These are phyloP conservation scores for Fraxinus floribunda DNA, from an alignment of 305 asterid species.

Conservation along the genomic window DNA sequence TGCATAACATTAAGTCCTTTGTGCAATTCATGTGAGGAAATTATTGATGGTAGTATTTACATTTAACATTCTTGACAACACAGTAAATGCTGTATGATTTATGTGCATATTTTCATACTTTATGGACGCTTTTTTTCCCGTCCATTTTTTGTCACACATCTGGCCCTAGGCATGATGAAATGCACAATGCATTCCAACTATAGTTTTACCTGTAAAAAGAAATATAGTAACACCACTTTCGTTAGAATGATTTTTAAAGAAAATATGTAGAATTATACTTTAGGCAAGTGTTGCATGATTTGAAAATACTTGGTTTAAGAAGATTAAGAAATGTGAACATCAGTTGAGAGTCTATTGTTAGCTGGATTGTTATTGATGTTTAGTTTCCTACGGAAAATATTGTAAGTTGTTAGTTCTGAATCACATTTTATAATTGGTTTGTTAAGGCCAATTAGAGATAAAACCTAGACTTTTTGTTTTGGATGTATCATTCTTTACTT, in stretches of 20 bases:
- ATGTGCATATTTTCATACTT: background rate
- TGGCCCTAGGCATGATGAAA: background rate
- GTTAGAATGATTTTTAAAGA: background rate
- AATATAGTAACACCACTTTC: background rate
- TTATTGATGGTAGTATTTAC: background rate
- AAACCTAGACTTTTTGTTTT: background rate
- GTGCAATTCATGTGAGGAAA: background rate
- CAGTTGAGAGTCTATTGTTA: background rate
- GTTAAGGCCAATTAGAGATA: background rate
- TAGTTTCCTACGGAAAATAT: slow-evolving; percentile 6
- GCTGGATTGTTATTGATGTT: slow-evolving; percentile 5
- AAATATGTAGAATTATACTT: background rate
- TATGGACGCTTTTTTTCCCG: background rate
- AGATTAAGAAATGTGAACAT: background rate
- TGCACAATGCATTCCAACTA: background rate
- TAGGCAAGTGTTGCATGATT: background rate
- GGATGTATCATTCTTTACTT: background rate
- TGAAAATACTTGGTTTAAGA: slow-evolving; percentile 1
- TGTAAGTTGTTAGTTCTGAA: slow-evolving; percentile 3
- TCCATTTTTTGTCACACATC: background rate
- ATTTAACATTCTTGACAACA: background rate
- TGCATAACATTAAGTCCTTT: background rate
- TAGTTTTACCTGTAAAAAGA: background rate
- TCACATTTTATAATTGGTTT: background rate
- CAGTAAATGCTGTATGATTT: background rate